Percentiles rank a stretch among this genome's conserved stretches.
phyloP scores from a whole-genome alignment of 2,329 filamentous ascomycete genomes.

The Pseudogymnoascus sp. region DNA sequence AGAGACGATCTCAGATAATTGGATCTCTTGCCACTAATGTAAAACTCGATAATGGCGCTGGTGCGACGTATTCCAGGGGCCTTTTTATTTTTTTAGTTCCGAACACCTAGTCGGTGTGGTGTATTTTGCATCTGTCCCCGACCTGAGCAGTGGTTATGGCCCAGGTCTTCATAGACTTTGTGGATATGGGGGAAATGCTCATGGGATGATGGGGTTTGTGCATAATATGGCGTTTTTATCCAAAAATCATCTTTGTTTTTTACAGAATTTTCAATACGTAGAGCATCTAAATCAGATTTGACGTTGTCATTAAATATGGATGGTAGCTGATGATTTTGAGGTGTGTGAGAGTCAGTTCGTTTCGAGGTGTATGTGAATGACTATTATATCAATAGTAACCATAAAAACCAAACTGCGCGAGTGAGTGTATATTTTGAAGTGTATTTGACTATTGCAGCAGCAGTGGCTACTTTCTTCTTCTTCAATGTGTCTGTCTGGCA shows the following conservation, averaged over 20 bases:
- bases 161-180: slow-evolving; percentile 5
- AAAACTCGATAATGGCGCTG: slow-evolving; percentile 4
- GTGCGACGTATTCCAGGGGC: neutral
- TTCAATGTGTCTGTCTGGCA: neutral
- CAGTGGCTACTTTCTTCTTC: neutral
- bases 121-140: slow-evolving; percentile 27
- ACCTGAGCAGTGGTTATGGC: slow-evolving; percentile 23
- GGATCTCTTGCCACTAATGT: slow-evolving; percentile 8
- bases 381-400: neutral
- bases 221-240: slow-evolving; percentile 25
- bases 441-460: neutral
- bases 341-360: neutral
- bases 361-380: neutral
- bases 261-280: slow-evolving; percentile 7
- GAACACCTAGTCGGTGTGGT: slow-evolving; percentile 9
- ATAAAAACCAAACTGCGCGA: no score
- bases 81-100: neutral
- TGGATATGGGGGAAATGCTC: slow-evolving; percentile 13
- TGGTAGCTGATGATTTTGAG: neutral
- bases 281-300: neutral
- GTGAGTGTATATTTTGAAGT: neutral
- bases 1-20: neutral
- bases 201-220: slow-evolving; percentile 28
- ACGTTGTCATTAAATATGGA: neutral
- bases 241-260: slow-evolving; percentile 22